Evolutionary conservation across 176 grass and related monocot species (phyloP).

Genomic region (Elaeis guineensis): DNA sequence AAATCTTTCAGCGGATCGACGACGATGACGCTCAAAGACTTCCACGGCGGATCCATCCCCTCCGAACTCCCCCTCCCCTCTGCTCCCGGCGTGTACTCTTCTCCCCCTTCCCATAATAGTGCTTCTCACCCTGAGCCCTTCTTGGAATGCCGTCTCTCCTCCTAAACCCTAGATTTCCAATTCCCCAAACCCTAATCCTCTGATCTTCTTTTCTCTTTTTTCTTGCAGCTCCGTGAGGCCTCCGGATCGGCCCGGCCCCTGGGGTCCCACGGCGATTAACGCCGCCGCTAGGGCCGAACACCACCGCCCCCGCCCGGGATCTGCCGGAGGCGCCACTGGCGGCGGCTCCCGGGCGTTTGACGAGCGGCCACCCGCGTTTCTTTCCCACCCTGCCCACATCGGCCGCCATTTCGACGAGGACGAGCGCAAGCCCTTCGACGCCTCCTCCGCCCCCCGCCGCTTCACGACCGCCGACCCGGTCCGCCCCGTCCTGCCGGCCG

Average conservation of each 20-base stretch:
- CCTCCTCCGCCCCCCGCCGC: slow-evolving; percentile 29
- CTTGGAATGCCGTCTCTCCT: too few species aligned
- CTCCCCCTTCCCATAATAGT: not conserved
- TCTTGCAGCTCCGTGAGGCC: slow-evolving; percentile 50
- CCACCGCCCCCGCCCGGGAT: slow-evolving; percentile 23
- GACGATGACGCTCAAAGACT: slow-evolving; percentile 96
- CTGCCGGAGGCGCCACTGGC: slow-evolving; percentile 35
- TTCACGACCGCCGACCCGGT: slow-evolving; percentile 16
- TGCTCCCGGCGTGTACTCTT: slow-evolving; percentile 63
- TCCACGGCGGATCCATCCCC: slow-evolving; percentile 97
- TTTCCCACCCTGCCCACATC: slow-evolving; percentile 39
- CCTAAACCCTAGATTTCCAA: not conserved
- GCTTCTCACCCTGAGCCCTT: not conserved
- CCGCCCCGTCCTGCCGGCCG: slow-evolving; percentile 4
- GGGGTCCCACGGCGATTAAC: not conserved
- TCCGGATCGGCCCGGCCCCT: slow-evolving; percentile 33
- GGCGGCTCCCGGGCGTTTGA: slow-evolving; percentile 15
- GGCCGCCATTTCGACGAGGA: slow-evolving; percentile 97
- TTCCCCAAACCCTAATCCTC: not conserved
- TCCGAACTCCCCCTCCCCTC: slow-evolving; percentile 89
- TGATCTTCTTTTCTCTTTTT: not conserved
- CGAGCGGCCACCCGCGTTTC: slow-evolving; percentile 35
- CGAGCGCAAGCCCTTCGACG: slow-evolving; percentile 90
- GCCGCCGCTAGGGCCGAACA: slow-evolving; percentile 6
- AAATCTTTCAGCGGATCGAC: slow-evolving; percentile 38